Conservation (phyloP, 306 rosid genomes). For the Prunus persica region DNA sequence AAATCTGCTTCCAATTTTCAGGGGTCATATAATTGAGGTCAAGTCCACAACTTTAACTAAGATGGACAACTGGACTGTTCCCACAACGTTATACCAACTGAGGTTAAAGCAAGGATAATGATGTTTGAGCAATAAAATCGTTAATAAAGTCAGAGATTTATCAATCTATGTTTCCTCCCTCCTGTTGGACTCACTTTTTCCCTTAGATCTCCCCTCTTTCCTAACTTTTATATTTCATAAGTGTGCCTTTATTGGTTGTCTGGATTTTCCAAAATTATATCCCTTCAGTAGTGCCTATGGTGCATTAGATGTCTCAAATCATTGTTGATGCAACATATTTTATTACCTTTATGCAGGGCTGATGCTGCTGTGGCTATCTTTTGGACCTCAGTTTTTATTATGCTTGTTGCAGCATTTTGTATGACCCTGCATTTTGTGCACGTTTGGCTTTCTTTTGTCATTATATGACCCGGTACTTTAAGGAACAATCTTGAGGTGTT, state of each 20-base stretch:
- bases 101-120: background rate
- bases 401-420: background rate
- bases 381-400: slow-evolving; percentile 7
- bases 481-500: background rate
- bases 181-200: no score
- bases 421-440: background rate
- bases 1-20: background rate
- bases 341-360: background rate
- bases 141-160: background rate
- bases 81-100: background rate
- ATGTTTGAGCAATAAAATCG: background rate
- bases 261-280: background rate
- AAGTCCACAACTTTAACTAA: background rate
- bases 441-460: background rate
- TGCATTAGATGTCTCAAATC: background rate
- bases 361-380: slow-evolving; percentile 17
- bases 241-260: background rate
- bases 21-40: background rate
- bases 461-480: background rate
- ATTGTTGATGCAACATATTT: slow-evolving; percentile 8
- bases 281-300: background rate
- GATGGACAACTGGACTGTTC: background rate
- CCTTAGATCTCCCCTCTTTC: no score
- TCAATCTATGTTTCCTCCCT: background rate
- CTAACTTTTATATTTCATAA: background rate